Percentiles rank a stretch among this genome's conserved stretches.
Evolutionary conservation across 176 grass and related monocot genomes (phyloP).

Genomic region (Oryza meyeriana): DNA sequence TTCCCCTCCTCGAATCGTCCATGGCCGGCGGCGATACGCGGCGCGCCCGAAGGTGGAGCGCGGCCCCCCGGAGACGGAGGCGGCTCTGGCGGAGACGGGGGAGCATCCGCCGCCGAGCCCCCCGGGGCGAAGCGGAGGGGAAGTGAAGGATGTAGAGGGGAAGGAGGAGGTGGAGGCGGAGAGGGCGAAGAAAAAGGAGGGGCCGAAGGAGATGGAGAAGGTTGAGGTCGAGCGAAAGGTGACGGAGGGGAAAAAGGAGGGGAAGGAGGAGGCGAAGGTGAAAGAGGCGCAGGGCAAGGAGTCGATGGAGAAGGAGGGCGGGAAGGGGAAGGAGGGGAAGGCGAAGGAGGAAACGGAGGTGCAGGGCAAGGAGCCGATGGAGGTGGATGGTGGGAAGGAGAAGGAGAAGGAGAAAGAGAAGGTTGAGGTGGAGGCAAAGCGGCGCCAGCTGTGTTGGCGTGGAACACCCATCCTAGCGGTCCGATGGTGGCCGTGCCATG

Average conservation of each 20-base stretch:
- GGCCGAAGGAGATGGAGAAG: constrained; percentile 9
- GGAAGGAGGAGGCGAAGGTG: not conserved
- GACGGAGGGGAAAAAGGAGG: constrained; percentile 12
- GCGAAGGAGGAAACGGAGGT: not conserved
- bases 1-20: constrained; percentile 2
- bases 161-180: constrained; percentile 17
- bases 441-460: constrained; percentile 14
- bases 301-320: not conserved
- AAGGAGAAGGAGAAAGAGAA: constrained; percentile 26
- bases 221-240: not conserved
- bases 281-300: not conserved
- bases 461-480: constrained; percentile 44
- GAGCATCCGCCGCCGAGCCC: not conserved
- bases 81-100: not conserved
- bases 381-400: not conserved
- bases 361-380: not conserved
- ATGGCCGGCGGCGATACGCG: constrained; percentile 38
- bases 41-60: not conserved
- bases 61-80: not conserved
- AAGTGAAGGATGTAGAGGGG: not conserved
- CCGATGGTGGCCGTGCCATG: constrained; percentile 64
- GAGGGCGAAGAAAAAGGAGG: not conserved
- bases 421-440: constrained; percentile 26
- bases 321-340: not conserved
- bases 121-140: not conserved